Evolutionary conservation across 352 stramenopile species (phyloP).

Genomic region (Pythium sukuiense): DNA sequence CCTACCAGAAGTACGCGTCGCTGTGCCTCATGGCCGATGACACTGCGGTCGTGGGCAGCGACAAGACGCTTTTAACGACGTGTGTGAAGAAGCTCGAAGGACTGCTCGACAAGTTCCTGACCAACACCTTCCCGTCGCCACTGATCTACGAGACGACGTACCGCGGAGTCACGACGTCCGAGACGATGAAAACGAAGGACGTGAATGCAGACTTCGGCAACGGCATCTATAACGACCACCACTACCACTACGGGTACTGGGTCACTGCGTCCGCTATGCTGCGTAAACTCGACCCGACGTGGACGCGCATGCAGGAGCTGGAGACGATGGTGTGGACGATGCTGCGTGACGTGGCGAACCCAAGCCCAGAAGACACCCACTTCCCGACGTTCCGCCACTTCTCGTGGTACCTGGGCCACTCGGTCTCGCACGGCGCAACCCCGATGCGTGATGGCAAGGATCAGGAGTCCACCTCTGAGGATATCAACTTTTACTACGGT

Average conservation of each 20-base stretch:
- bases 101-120: constrained; percentile 56
- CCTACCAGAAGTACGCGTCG: constrained; percentile 79
- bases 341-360: constrained; percentile 73
- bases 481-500: constrained; percentile 81
- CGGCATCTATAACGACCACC: constrained; percentile 81
- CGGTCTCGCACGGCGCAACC: constrained; percentile 67
- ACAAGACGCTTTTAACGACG: constrained; percentile 43
- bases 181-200: constrained; percentile 47
- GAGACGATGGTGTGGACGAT: constrained; percentile 64
- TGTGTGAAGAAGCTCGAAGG: constrained; percentile 63
- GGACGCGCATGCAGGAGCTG: constrained; percentile 49
- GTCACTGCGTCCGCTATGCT: constrained; percentile 63
- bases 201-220: constrained; percentile 74
- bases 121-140: constrained; percentile 46
- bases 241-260: constrained; percentile 85
- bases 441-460: constrained; percentile 68
- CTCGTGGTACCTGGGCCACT: constrained; percentile 77
- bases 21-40: constrained; percentile 72
- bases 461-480: constrained; percentile 72
- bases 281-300: constrained; percentile 60
- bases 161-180: constrained; percentile 47
- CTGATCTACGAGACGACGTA: constrained; percentile 76
- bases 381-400: constrained; percentile 78
- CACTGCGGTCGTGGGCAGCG: constrained; percentile 37
- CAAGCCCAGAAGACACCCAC: constrained; percentile 44